Percentiles rank a stretch among this genome's conserved stretches.
Conservation (phyloP, 2,329 filamentous ascomycete genomes). For the Fusarium sp. region DNA sequence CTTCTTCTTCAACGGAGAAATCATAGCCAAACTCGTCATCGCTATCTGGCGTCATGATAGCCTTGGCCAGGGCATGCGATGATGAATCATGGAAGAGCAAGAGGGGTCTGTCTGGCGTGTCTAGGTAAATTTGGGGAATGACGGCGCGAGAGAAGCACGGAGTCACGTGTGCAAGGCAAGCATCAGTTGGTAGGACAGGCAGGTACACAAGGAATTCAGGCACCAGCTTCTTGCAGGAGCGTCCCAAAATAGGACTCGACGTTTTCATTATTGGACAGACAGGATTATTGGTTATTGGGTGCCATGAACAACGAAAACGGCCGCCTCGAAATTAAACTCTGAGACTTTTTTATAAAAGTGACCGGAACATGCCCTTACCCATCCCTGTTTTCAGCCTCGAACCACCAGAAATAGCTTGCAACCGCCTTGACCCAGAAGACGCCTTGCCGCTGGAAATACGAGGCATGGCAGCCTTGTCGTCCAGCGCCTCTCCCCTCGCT, state of each 20-base stretch:
- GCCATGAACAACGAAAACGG: neutral
- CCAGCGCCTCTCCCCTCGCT: slow-evolving; percentile 8
- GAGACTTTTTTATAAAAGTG: neutral
- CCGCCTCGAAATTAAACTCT: neutral
- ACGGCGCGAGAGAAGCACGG: slow-evolving; percentile 35
- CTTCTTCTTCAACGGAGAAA: slow-evolving; percentile 57
- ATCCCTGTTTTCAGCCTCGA: neutral
- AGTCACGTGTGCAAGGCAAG: slow-evolving; percentile 31
- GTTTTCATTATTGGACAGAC: neutral
- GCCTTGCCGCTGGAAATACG: neutral
- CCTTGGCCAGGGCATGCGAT: slow-evolving; percentile 3
- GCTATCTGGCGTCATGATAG: slow-evolving; percentile 43
- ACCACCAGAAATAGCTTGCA: neutral
- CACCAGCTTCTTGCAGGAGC: slow-evolving; percentile 5
- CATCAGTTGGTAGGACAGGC: neutral
- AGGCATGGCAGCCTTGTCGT: neutral
- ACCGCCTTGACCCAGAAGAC: neutral
- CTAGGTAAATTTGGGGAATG: neutral
- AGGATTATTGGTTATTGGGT: neutral
- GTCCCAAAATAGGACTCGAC: neutral
- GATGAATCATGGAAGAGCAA: slow-evolving; percentile 36
- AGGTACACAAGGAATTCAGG: neutral
- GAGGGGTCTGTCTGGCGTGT: slow-evolving; percentile 8
- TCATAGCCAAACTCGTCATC: slow-evolving; percentile 60
- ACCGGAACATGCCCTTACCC: neutral